These are phyloP conservation scores for Podila horticola DNA, from an alignment of 192 early-diverging fungal species.

Conservation along the genomic window DNA sequence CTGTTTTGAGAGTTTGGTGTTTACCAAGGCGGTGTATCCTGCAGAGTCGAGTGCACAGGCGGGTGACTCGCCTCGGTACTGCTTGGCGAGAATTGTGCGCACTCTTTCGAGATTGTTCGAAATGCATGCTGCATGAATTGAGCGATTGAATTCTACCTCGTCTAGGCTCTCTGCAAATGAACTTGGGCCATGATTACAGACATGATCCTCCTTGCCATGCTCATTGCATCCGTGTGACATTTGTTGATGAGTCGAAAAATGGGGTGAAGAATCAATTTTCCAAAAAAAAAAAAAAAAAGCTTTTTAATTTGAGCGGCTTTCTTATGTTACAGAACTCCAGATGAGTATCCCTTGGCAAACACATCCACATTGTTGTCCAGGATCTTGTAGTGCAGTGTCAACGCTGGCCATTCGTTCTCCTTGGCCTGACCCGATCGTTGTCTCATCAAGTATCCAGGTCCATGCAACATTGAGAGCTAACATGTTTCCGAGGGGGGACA, in stretches of 20 bases:
- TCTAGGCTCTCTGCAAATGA: slow-evolving; percentile 28
- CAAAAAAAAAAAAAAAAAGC: slow-evolving; percentile 3
- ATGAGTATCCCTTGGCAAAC: slow-evolving; percentile 67
- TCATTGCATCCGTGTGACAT: slow-evolving; percentile 12
- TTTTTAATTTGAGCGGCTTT: neutral
- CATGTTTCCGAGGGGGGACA: neutral
- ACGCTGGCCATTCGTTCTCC: slow-evolving; percentile 51
- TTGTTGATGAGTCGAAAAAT: neutral
- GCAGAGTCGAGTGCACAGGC: slow-evolving; percentile 25
- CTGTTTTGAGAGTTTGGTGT: too few species aligned
- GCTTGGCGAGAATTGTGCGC: slow-evolving; percentile 20
- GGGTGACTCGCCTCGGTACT: slow-evolving; percentile 14
- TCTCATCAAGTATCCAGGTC: slow-evolving; percentile 53
- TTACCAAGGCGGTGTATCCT: slow-evolving; percentile 39
- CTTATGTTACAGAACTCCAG: slow-evolving; percentile 56
- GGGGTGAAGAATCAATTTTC: neutral
- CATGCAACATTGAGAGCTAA: slow-evolving; percentile 60
- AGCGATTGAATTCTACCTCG: slow-evolving; percentile 47
- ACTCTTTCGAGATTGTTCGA: slow-evolving; percentile 28
- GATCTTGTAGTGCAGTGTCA: slow-evolving; percentile 66
- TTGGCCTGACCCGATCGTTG: slow-evolving; percentile 26
- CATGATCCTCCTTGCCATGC: slow-evolving; percentile 27
- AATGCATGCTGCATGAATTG: slow-evolving; percentile 45
- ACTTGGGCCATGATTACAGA: slow-evolving; percentile 27
- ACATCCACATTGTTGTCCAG: slow-evolving; percentile 69